Evolutionary conservation across 176 grass and related monocot genomes (phyloP), one percentile per base, ranked within the genome.

Genomic region (Oryza glumipatula): DNA sequence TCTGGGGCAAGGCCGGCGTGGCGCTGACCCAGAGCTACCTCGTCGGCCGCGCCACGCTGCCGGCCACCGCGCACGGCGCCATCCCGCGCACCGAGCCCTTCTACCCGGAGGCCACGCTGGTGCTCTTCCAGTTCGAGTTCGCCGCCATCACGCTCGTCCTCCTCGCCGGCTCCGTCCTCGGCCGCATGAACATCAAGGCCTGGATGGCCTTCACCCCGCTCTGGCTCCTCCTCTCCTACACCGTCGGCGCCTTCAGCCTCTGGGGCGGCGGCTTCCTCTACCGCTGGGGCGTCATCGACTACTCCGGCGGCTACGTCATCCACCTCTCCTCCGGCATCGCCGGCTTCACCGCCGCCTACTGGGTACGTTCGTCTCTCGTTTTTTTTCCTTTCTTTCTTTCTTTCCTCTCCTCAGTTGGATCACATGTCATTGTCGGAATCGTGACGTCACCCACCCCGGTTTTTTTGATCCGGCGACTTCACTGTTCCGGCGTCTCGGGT

Each of bases 201-300:
- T 97, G 94, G 94, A 97, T 97, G 94, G 92, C 88, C 4, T 97
- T 97, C 80, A 88, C 90, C 5, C 92, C 94, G 12, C 94, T 97
- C 14, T 97, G 94, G 94, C 86, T 94, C 6, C 28, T 94, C 64
- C 32, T 97, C 74, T 97, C 92, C 4, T 97, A 97, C 88, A 97
- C 94, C 4, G 92, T 97, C 21, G 92, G 94, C 49, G 94, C 94
- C 15, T 97, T 94, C 58, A 90, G 87, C 88, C 83, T 97, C 61
- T 97, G 94, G 94, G 94, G 94, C 79, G 92, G 94, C 56, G 94
- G 94, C 0, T 97, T 97, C 84, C 92, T 97, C 71, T 97, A 92
- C 88, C 92, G 92, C 76, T 97, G 92, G 94, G 94, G 94, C 70
- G 94, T 97, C 78, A 92, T 97, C 68, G 94, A 97, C 88, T 97